Evolutionary conservation across 768 basidiomycete species (phyloP).

Genomic region (Suillus clintonianus): DNA sequence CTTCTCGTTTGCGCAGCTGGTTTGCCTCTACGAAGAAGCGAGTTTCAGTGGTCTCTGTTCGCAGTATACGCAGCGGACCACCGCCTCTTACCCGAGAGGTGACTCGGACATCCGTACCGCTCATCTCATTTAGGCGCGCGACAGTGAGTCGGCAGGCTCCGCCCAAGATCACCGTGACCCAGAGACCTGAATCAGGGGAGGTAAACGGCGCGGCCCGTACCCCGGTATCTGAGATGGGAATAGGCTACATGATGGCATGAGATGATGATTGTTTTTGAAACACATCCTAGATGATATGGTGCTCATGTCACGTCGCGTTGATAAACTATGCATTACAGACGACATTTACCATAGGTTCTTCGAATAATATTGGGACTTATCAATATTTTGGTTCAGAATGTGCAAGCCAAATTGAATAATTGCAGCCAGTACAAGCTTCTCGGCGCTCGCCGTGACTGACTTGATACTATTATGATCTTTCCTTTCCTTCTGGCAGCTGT

Average conservation of each 20-base stretch:
- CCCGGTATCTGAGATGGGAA: neutral
- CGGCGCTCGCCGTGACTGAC: neutral
- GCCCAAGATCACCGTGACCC: slow-evolving; percentile 1
- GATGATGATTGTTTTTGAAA: neutral
- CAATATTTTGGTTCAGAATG: neutral
- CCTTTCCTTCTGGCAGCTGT: slow-evolving; percentile 17
- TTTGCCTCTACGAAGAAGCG: neutral
- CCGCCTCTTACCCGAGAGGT: neutral
- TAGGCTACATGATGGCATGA: neutral
- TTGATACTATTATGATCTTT: slow-evolving; percentile 13
- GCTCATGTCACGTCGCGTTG: neutral
- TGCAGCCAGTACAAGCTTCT: neutral
- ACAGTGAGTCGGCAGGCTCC: neutral
- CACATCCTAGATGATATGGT: neutral
- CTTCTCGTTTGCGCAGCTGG: neutral
- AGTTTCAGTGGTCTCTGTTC: slow-evolving; percentile 2
- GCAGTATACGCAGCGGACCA: neutral
- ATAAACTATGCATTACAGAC: neutral
- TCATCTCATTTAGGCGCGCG: slow-evolving; percentile 1
- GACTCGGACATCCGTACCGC: neutral
- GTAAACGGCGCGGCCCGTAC: neutral
- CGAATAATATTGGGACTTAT: neutral
- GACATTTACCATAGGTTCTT: neutral
- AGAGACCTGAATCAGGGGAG: slow-evolving; percentile 1
- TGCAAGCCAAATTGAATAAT: neutral